Evolutionary conservation across 768 basidiomycete species (phyloP).

Genomic region (Lactarius evosmus): DNA sequence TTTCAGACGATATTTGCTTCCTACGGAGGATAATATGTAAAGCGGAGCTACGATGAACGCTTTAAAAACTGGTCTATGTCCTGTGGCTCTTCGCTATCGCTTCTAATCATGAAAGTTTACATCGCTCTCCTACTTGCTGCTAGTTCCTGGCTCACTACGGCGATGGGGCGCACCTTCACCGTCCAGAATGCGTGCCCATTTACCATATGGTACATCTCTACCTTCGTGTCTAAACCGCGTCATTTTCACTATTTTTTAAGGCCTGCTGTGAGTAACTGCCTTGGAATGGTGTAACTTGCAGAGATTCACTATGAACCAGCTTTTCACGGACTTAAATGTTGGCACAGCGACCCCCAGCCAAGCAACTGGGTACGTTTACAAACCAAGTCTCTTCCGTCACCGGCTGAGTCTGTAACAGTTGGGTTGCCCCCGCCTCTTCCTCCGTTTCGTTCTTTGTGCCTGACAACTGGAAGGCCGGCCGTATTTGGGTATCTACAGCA

Average conservation of each 20-base stretch:
- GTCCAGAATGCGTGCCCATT: constrained; percentile 44
- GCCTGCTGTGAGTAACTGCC: constrained; percentile 33
- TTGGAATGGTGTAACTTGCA: neutral
- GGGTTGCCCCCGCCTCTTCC: constrained; percentile 33
- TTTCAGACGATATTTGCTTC: neutral
- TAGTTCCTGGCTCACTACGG: too few relatives aligned
- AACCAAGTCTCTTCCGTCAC: neutral
- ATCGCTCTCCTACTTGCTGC: constrained; percentile 4
- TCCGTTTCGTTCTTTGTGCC: constrained; percentile 37
- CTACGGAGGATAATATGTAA: neutral
- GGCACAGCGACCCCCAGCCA: constrained; percentile 33
- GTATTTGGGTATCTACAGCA: constrained; percentile 37
- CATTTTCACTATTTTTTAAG: constrained; percentile 18
- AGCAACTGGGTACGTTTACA: constrained; percentile 32
- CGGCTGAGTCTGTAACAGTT: constrained; percentile 26
- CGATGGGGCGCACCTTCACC: constrained; percentile 37
- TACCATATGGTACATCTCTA: constrained; percentile 39
- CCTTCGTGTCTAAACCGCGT: neutral
- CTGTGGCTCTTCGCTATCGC: neutral
- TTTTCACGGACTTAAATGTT: constrained; percentile 37
- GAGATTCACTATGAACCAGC: constrained; percentile 15
- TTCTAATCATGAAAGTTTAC: neutral
- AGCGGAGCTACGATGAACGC: neutral
- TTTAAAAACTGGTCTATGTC: neutral
- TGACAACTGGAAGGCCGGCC: constrained; percentile 40